Conservation (phyloP, 441 rosid genomes). For the Arabidopsis lyrata region DNA sequence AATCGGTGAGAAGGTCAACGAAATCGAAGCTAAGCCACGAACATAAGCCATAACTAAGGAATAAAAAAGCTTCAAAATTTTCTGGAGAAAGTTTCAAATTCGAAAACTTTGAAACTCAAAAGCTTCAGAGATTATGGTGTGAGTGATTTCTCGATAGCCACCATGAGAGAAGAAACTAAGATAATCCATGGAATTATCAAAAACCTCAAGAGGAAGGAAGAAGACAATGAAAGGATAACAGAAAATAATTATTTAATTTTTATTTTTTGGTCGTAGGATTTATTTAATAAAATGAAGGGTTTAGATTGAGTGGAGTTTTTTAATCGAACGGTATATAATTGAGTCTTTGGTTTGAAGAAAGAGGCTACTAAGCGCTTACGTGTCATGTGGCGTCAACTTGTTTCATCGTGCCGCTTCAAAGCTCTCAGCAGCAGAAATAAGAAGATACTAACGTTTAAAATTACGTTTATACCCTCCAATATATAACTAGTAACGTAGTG, state of each 20-base stretch:
- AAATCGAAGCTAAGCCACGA: constrained; percentile 47
- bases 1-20: constrained; percentile 47
- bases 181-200: constrained; percentile 40
- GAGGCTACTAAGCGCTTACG: constrained; percentile 39
- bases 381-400: constrained; percentile 12
- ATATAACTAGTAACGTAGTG: too few relatives aligned
- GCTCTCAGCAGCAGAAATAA: not conserved
- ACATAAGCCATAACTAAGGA: constrained; percentile 52
- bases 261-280: not conserved
- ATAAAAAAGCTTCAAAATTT: constrained; percentile 21
- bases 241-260: not conserved
- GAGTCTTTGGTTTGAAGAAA: not conserved
- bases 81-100: constrained; percentile 13
- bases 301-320: constrained; percentile 3
- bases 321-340: constrained; percentile 13
- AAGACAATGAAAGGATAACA: constrained; percentile 43
- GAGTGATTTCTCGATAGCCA: constrained; percentile 17
- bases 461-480: constrained; percentile 3
- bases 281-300: constrained; percentile 27
- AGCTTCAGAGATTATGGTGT: not conserved
- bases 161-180: constrained; percentile 17
- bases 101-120: constrained; percentile 16
- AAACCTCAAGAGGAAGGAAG: constrained; percentile 32
- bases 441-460: not conserved
- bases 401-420: constrained; percentile 36